A percentile compares a stretch with the other conserved stretches of the same genome.
Evolutionary conservation across 345 rosid genomes (phyloP).

Genomic region (Cardamine resedifolia): DNA sequence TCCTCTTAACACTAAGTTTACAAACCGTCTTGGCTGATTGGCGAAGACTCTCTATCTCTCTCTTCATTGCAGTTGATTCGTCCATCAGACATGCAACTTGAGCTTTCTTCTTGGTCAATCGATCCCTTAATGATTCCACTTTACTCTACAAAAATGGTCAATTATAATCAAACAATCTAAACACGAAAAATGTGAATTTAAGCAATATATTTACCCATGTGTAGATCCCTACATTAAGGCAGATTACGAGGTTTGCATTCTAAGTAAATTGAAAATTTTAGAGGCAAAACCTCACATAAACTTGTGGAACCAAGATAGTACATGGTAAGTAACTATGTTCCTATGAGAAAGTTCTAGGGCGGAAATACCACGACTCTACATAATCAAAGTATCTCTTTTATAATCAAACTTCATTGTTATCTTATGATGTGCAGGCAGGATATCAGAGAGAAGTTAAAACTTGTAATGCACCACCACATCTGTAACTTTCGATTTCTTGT

Average conservation of each 20-base stretch:
- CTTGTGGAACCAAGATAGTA: constrained; percentile 2
- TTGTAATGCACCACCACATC: constrained; percentile 6
- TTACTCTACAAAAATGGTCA: constrained; percentile 47
- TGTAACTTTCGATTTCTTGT: neutral
- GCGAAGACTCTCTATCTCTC: constrained; percentile 59
- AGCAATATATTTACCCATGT: neutral
- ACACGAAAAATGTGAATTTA: neutral
- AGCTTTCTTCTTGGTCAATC: constrained; percentile 65
- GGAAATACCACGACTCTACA: constrained; percentile 6
- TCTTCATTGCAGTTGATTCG: constrained; percentile 65
- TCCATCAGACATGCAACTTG: constrained; percentile 64
- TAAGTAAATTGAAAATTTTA: neutral
- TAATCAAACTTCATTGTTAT: neutral
- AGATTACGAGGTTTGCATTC: neutral
- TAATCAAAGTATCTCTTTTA: neutral
- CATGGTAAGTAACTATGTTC: neutral
- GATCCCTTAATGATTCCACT: constrained; percentile 57
- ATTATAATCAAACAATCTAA: constrained; percentile 13
- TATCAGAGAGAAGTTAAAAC: neutral
- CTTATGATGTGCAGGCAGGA: neutral
- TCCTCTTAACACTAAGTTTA: constrained; percentile 24
- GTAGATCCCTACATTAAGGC: neutral
- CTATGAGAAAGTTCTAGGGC: neutral
- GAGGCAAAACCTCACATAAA: constrained; percentile 12
- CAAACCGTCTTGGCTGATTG: constrained; percentile 63